Evolutionary conservation across 2,329 filamentous ascomycete species (phyloP), one percentile per base, ranked within the genome.

Genomic region (Paraphaeosphaeria sporulosa): DNA sequence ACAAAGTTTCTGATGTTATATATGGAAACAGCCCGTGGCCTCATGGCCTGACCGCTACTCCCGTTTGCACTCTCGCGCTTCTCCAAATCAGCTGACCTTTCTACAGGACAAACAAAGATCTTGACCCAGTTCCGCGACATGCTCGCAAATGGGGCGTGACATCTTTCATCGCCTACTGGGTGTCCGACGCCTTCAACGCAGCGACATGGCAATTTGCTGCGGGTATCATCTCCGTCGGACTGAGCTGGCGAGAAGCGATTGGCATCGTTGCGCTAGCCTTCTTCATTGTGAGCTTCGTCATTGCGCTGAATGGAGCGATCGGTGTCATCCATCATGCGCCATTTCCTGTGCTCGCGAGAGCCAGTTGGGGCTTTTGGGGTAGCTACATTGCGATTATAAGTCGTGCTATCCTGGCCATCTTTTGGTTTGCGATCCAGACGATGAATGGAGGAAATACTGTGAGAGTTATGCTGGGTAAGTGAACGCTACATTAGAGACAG

Each of bases 361-460:
- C 84, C 2, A 82, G 80, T 51, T 87, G 85, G 79, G 85, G 85
- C 0, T 87, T 86, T 74, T 86, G 82, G 79, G 84, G 85, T 55
- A 84, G 82, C 25, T 85, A 85, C 67, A 76, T 87, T 40, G 80
- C 84, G 25, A 84, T 87, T 55, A 67, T 86, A 8, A 84, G 82
- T 0, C 79, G 85, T 12, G 79, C 81, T 42, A 82, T 87, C 58
- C 80, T 87, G 3, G 85, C 84, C 5, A 71, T 86, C 19, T 86
- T 87, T 73, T 87, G 85, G 89, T 86, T 90, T 55, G 87, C 87
- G 0, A 89, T 90, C 49, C 87, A 90, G 65, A 86, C 85, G 43
- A 86, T 87, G 61, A 89, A 88, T 63, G 88, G 88, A 0, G 87
- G 84, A 0, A 84, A 85, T 58, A 79, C 81, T 0, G 78, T 86